Evolutionary conservation across 176 grass and related monocot genomes (phyloP), one percentile per base, ranked within the genome.

Genomic region (Hsuehochloa calcarea): DNA sequence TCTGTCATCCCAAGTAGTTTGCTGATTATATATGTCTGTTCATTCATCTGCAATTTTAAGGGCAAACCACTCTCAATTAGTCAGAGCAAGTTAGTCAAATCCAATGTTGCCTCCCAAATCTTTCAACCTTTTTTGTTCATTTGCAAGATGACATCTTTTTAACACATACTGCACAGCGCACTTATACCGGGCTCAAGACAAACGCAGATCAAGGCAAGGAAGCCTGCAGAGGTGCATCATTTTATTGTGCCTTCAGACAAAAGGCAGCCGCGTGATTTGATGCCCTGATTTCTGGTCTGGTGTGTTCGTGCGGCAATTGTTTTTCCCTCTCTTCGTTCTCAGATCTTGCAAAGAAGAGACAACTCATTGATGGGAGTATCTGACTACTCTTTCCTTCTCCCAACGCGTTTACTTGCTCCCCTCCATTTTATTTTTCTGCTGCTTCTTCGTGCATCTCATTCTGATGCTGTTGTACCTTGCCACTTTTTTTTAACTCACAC

Each of bases 401-500:
- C 88, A 46, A 90, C 51, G 83, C 88, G 77, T 70, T 86, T 90
- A 86, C 83, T 72, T 54, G 20, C 40, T 10, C n/a, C 29, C 34
- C 25, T 37, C 13, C 10, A 8, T 26, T 58, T n/a, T 29, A 20
- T 26, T 44, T 20, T n/a, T 78, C 0, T 20, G 56, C 52, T 44
- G 23, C 38, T 31, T 66, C 19, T 67, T 59, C 59, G 22, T 60
- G 7, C 22, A 78, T 50, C 64, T 39, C 41, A 27, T 82, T 60
- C 85, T 67, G 50, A 68, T 70, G 71, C 82, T 40, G 45, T 27
- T 49, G 86, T 77, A 70, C 79, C 72, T 78, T 77, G 55, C 80
- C 73, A 25, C n/a, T 70, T 78, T 55, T 78, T 55, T 68, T 88
- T 9, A 74, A 78, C 63, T 5, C 10, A 52, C 14, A 29, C 41